phyloP scores from a whole-genome alignment of 192 early-diverging fungal species.

The Polychytrium aggregatum region DNA sequence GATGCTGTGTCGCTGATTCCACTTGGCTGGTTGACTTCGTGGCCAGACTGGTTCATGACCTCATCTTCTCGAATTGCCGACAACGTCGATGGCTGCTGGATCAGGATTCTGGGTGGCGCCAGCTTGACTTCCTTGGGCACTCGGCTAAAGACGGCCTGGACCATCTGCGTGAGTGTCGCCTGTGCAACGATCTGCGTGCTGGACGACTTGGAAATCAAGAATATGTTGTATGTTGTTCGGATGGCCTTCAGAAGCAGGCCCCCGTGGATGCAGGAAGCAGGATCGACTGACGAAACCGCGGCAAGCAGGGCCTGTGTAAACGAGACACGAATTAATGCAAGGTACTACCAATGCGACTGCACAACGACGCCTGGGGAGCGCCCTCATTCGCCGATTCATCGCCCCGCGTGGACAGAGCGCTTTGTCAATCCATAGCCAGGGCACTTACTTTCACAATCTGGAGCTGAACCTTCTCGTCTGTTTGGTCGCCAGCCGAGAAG shows the following conservation, averaged over 20 bases:
- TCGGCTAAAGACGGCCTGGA: conserved; percentile 68
- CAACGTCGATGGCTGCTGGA: neutral
- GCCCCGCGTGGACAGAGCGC: too few species aligned
- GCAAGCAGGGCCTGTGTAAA: conserved; percentile 68
- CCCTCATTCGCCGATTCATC: too few species aligned
- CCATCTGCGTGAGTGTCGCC: conserved; percentile 81
- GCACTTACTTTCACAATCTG: conserved; percentile 82
- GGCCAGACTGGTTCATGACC: neutral
- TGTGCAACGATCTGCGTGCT: conserved; percentile 79
- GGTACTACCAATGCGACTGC: too few species aligned
- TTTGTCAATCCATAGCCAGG: too few species aligned
- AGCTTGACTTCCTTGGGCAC: conserved; percentile 37
- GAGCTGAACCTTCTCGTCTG: conserved; percentile 76
- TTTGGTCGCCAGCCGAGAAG: conserved; percentile 60
- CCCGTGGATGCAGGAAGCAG: conserved; percentile 52
- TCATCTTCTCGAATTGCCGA: too few species aligned
- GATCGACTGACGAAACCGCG: conserved; percentile 57
- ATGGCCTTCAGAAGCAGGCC: conserved; percentile 67
- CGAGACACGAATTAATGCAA: too few species aligned
- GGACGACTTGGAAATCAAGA: conserved; percentile 58
- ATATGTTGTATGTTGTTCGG: conserved; percentile 79
- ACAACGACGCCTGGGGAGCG: too few species aligned
- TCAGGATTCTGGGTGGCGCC: neutral
- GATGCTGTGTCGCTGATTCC: too few species aligned
- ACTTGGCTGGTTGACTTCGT: conserved; percentile 10